Evolutionary conservation across 23 red algal genomes (phyloP), one percentile per base, ranked within the genome.

Genomic region (Gracilaria domingensis): DNA sequence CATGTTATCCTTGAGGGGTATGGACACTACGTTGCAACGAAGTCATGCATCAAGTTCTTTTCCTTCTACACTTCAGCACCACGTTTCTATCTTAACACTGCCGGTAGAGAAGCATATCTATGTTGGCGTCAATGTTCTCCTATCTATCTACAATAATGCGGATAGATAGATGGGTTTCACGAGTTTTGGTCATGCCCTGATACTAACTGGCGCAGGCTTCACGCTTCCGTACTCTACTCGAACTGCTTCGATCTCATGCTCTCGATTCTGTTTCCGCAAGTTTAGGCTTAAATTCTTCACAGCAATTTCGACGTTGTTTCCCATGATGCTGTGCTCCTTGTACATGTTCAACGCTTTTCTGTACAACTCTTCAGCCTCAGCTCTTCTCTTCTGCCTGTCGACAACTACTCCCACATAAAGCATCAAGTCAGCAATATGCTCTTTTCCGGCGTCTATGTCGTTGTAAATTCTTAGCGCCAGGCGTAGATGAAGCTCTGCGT

Each of bases 221-320:
- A 7, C 4, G 20, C 16, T 39, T 9, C 39, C 62, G 24, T 73
- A 87, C 64, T 87, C 83, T 16, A 59, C 54, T 58, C 69, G 69
- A 36, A 87, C 0, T 38, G 62, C 65, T 40, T 58, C 83, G n/a
- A 87, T 66, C 42, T 87, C 83, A 54, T 73, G 62, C 30, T 75
- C 90, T 18, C 90, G 60, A 14, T 79, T 76, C 79, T 93, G 90
- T 66, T 93, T 95, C 11, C 72, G 73, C 62, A 89, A 66, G 61
- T 95, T 95, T 20, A 95, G 74, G 16, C 69, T 80, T 18, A 95
- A 65, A 65, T 95, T 95, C 76, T 95, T 95, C 14, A 89, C 62
- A 11, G 92, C 85, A 53, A 95, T 84, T 47, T 82, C 84, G 1
- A 95, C 75, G 24, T 95, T 95, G 40, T 95, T 86, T 8, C 92